Evolutionary conservation across 2,329 filamentous ascomycete species (phyloP), one percentile per base, ranked within the genome.

Genomic region (Erysiphe pulchra): DNA sequence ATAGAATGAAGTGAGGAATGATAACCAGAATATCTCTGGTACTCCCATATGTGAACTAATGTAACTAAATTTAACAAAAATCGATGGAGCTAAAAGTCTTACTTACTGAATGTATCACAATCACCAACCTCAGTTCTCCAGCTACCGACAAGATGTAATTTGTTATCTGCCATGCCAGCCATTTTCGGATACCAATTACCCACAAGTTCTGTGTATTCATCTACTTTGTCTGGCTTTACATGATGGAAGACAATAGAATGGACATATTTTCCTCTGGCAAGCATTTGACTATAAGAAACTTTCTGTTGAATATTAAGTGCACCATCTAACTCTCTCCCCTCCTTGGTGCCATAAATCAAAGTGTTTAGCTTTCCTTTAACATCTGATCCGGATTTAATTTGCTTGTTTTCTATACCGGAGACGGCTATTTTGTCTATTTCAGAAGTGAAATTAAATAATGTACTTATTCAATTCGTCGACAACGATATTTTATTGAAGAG

Each of bases 41-140:
- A 98, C 63, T 98, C 90, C 90, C 90, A 98, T 57, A 98, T 98
- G 61, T 98, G 90, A 44, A 98, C 90, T 95, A 55, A 45, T 31
- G 24, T n/a, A n/a, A 46, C 62, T 56, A 63, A 59, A 52, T 52
- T 62, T 55, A 63, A 58, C 52, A 53, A 44, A 45, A 46, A 51
- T 7, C 54, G 46, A 38, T n/a, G 30, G 41, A 5, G 18, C n/a
- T 13, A 24, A 16, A 28, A 31, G 37, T 18, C 14, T n/a, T 33
- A 61, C 73, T 50, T 71, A 93, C 86, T 75, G 64, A 98, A 98
- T 0, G 86, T 94, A 58, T 98, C 85, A 60, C 84, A 92, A 56
- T 98, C 87, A 50, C 90, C 90, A 45, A 98, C 86, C 62, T 98
- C 90, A 14, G 86, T 94, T 62, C 87, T 76, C 90, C 90, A 98